Evolutionary conservation across 805 yeast genomes (phyloP).

Genomic region (Starmera amethionina): DNA sequence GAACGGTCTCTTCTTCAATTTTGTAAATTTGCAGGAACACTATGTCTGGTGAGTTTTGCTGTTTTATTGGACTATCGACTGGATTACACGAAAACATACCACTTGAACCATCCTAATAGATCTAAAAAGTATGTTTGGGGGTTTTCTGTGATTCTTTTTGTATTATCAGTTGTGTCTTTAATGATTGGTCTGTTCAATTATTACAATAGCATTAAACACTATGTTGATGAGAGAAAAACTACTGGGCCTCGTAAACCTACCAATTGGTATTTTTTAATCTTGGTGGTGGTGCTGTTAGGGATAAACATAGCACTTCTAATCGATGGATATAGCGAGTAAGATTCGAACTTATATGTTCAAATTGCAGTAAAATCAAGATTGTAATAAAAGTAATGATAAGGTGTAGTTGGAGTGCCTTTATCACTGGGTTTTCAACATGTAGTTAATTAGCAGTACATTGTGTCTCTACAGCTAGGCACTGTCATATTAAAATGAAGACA

Average conservation of each 20-base stretch:
- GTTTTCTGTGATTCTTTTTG: constrained; percentile 9
- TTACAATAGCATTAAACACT: constrained; percentile 8
- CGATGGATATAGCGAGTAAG: constrained; percentile 3
- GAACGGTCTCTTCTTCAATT: constrained; percentile 15
- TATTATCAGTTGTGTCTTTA: constrained; percentile 5
- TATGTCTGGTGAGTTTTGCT: constrained; percentile 12
- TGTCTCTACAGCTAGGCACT: too few relatives aligned
- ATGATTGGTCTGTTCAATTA: constrained; percentile 13
- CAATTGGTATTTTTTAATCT: constrained; percentile 2
- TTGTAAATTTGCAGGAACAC: constrained; percentile 12
- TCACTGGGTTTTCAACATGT: too few relatives aligned
- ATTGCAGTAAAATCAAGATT: too few relatives aligned
- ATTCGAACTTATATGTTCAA: too few relatives aligned
- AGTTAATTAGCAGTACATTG: too few relatives aligned
- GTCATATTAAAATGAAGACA: too few relatives aligned
- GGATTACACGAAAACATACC: not conserved
- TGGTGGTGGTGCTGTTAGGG: constrained; percentile 6
- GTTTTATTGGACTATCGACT: constrained; percentile 12
- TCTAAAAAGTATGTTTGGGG: constrained; percentile 5
- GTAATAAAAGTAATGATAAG: too few relatives aligned
- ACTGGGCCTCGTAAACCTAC: constrained; percentile 8
- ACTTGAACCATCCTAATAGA: not conserved
- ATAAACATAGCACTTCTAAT: constrained; percentile 10
- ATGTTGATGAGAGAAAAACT: constrained; percentile 7
- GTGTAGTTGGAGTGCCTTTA: too few relatives aligned